Base-by-base conservation (phyloP, 1,139 yeast species). In the Saccharomycopsis phalli region DNA sequence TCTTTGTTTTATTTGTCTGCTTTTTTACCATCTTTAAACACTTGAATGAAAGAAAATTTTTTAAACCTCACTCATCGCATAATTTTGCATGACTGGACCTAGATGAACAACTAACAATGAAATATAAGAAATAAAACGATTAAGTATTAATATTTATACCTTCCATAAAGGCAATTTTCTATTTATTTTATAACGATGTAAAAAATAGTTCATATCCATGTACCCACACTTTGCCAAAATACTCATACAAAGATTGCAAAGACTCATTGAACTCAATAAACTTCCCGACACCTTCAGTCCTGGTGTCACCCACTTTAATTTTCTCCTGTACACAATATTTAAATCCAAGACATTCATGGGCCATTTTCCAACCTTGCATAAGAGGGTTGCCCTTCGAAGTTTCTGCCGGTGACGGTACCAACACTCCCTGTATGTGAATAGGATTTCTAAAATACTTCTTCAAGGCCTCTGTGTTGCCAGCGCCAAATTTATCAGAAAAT, bases 281-380 rank as follows among this genome's bases (percentile, higher is more conserved):
- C 3, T 50, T 48, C 3, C 58, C 57, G 30, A 37, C 35, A 31
- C 47, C 51, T 29, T 35, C 47, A 1, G 52, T 50, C 25, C 49
- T 50, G 8, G 17, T 17, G 31, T 48, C 48, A 42, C 51, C 47
- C 5, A 63, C 70, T 35, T 69, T 70, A 40, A 66, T 55, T n/a
- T 53, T 47, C 29, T 66, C 63, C 49, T 62, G 66, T 1, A 68
- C 71, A 57, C 73, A 68, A 63, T 69, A 68, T 37, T 65, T 51
- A 45, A 66, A 66, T n/a, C 63, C 59, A 21, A 58, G 57, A 55
- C 73, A 66, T 40, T 66, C 66, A 37, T 48, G 48, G 49, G 47
- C 51, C 25, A 51, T 53, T 19, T 51, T 52, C 58, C 58, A 61
- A 10, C 62, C 59, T 6, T 51, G 40, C 23, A 57, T 51, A 2